Base-by-base conservation (phyloP, 805 yeast genomes). In the Lachancea fermentati region DNA sequence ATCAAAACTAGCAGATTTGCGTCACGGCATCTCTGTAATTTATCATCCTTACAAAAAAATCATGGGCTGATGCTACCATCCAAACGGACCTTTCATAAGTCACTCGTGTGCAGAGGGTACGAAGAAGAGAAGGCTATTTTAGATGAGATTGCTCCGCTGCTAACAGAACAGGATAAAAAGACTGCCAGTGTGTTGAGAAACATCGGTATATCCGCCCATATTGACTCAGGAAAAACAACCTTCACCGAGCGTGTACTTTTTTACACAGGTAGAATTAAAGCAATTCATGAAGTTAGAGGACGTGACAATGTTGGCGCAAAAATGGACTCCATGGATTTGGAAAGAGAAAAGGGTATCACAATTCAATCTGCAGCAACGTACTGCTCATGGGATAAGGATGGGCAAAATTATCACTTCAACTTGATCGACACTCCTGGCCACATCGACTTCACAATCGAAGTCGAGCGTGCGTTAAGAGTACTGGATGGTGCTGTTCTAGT, bases 311-410 rank as follows among this genome's bases (percentile, higher is more conserved):
- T 93, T 43, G 99, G 99, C 46, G 99, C 99, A 42, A 93, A 89
- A 69, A 93, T 93, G 99, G 98, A 93, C 66, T 91, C 89, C 46
- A 93, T 93, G 98, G 98, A 93, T 54, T 73, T 93, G 51, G 98
- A 93, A 68, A 80, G 98, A 62, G 98, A 93, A 66, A 93, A 93
- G 63, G 98, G 98, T 66, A 93, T 93, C 58, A 93, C 98, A 37
- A 93, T 93, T 61, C 98, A 93, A 68, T 87, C 96, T 45, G 98
- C 98, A 48, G 98, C 98, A 26, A 93, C 98, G 2, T 93, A 85
- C 69, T 91, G 97, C 71, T 81, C 94, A 36, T 93, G 98, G 98
- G 81, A 81, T 44, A 85, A 85, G 59, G 81, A 76, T 41, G 63
- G 68, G 33, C 64, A 71, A 47, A 72, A 73, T 46, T 91, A 79